Base-by-base conservation (phyloP, 257 asterid genomes). In the Rubia yunnanensis region DNA sequence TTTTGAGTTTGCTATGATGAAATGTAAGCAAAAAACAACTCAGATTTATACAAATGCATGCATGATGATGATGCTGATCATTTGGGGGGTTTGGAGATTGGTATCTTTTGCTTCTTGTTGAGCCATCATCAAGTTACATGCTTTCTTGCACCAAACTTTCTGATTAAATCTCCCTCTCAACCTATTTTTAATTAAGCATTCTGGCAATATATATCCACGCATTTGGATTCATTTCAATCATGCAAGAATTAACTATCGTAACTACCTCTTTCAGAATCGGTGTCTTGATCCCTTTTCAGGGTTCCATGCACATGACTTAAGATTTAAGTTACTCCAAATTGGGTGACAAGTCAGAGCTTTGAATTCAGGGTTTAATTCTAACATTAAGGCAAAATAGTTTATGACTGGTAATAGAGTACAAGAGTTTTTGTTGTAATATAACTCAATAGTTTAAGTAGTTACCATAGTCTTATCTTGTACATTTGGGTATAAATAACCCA, bases 121-220 rank as follows among this genome's bases (percentile, higher is more conserved):
- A 62, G 68, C 78, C 60, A 74, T 74, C 78, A 63, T 48, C 39
- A 62, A 68, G 32, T 68, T 57, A 70, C 66, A 53, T 68, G 63
- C 48, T 68, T 35, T 68, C 46, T 24, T 68, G 59, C 64, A 74
- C 78, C 78, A 74, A 74, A 74, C 78, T 69, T 72, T 74, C 78
- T 74, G 74, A 68, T 74, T 63, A 62, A 63, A 74, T 64, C 69
- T 74, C 74, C 61, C 70, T 73, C 78, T 74, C 78, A 73, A 26
- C 5, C 44, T 27, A n/a, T 50, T 50, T 50, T 4, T 18, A 20
- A 50, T 20, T 0, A 20, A 48, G 4, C n/a, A 38, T 38, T 38
- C 44, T 38, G 9, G 44, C 14, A 38, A 38, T 7, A 14, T 41
- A 41, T 14, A 44, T 44, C 22, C 52, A 50, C 27, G 7, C 10